Percentiles rank a stretch among this genome's conserved stretches.
phyloP scores from a whole-genome alignment of 805 yeast genomes.

The Tetrapisispora pingtungensis region DNA sequence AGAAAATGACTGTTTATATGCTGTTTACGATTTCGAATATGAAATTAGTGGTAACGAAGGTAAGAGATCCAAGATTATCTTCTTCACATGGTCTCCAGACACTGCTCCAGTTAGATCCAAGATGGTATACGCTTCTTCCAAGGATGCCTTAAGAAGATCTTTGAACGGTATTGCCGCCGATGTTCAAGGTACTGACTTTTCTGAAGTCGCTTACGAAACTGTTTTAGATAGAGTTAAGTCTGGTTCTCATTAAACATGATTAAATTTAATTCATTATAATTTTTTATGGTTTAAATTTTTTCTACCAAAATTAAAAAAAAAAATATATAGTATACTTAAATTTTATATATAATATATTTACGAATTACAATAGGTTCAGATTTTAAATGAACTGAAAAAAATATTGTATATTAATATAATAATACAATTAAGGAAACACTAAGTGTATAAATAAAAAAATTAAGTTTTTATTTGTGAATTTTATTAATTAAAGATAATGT shows the following conservation, averaged over 20 bases:
- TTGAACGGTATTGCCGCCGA: slow-evolving; percentile 90
- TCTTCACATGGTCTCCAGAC: slow-evolving; percentile 94
- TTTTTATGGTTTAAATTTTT: not conserved
- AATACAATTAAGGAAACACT: not conserved
- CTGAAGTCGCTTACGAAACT: slow-evolving; percentile 91
- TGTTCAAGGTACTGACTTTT: slow-evolving; percentile 95
- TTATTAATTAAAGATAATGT: no score
- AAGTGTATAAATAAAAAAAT: not conserved
- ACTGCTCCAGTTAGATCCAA: slow-evolving; percentile 90
- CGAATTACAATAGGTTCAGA: not conserved
- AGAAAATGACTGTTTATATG: slow-evolving; percentile 93
- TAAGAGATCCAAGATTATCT: slow-evolving; percentile 67
- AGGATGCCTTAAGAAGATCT: slow-evolving; percentile 95
- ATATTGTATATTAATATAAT: not conserved
- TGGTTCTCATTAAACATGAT: slow-evolving; percentile 37
- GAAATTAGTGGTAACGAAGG: slow-evolving; percentile 87
- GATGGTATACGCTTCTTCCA: slow-evolving; percentile 98
- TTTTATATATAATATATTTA: not conserved
- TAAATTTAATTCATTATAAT: not conserved
- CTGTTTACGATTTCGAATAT: slow-evolving; percentile 94
- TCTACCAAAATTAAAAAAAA: not conserved
- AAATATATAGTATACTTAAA: not conserved
- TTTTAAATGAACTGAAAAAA: not conserved
- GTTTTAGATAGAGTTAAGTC: slow-evolving; percentile 83
- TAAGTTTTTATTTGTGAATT: not conserved